These are phyloP conservation scores for Rhodocollybia butyracea DNA, from an alignment of 768 basidiomycete species.

Conservation along the genomic window DNA sequence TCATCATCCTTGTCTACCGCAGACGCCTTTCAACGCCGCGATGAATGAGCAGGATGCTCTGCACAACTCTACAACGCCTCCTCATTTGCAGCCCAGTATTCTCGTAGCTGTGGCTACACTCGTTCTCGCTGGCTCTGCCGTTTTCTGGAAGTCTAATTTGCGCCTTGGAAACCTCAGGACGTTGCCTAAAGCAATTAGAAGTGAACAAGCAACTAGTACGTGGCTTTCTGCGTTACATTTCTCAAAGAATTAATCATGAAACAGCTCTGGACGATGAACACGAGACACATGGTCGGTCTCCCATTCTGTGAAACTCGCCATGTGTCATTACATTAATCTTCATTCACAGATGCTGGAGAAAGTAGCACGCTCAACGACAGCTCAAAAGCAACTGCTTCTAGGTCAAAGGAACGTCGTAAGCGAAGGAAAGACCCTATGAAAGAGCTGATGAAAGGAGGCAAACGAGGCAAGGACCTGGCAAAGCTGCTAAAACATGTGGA, in stretches of 20 bases:
- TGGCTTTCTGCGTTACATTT: neutral
- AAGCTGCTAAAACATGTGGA: slow-evolving; percentile 9
- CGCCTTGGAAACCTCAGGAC: slow-evolving; percentile 1
- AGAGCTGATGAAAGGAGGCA: slow-evolving; percentile 50
- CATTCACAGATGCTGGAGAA: neutral
- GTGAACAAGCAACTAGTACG: neutral
- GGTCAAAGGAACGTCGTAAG: slow-evolving; percentile 57
- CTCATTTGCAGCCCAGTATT: slow-evolving; percentile 16
- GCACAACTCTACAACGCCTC: neutral
- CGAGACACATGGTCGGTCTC: slow-evolving; percentile 1
- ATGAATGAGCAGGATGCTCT: slow-evolving; percentile 5
- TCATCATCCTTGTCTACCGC: neutral
- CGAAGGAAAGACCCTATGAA: slow-evolving; percentile 57
- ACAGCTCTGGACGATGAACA: neutral
- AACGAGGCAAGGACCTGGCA: slow-evolving; percentile 38
- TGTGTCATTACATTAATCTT: neutral
- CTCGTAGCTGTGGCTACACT: slow-evolving; percentile 44
- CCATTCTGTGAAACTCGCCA: neutral
- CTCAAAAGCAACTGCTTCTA: slow-evolving; percentile 25
- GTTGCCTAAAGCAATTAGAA: neutral
- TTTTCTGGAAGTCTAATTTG: slow-evolving; percentile 29
- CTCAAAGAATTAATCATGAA: neutral
- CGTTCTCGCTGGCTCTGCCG: slow-evolving; percentile 44
- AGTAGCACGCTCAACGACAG: slow-evolving; percentile 11
- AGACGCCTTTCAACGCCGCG: neutral